These are phyloP conservation scores for Musa acuminata DNA, from an alignment of 176 grass and related monocot genomes.

Conservation along the genomic window DNA sequence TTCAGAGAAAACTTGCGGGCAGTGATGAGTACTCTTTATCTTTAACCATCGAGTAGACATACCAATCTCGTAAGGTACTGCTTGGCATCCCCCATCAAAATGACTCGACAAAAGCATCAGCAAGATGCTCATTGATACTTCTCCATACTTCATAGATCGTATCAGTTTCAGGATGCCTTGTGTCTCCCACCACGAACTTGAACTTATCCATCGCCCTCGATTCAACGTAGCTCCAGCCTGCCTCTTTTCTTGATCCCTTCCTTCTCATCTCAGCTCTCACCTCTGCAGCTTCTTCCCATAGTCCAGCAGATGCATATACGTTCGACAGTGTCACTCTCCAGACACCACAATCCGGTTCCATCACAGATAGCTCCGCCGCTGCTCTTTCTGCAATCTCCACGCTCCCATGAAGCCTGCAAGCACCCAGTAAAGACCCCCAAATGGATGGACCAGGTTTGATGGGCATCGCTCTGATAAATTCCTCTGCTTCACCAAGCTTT, in stretches of 20 bases:
- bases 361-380: slow-evolving; percentile 33
- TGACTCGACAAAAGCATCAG: slow-evolving; percentile 28
- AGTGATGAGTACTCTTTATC: not conserved
- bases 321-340: slow-evolving; percentile 67
- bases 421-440: slow-evolving; percentile 53
- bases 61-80: too few relatives aligned
- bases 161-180: slow-evolving; percentile 41
- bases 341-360: slow-evolving; percentile 46
- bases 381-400: slow-evolving; percentile 48
- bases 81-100: not conserved
- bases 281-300: slow-evolving; percentile 45
- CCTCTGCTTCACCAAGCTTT: slow-evolving; percentile 41
- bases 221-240: slow-evolving; percentile 65
- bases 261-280: slow-evolving; percentile 57
- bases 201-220: slow-evolving; percentile 43
- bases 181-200: slow-evolving; percentile 45
- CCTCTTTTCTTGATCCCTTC: slow-evolving; percentile 43
- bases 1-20: not conserved
- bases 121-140: slow-evolving; percentile 42
- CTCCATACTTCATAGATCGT: slow-evolving; percentile 49
- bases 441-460: slow-evolving; percentile 38
- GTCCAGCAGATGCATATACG: slow-evolving; percentile 37
- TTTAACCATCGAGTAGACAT: too few relatives aligned
- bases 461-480: slow-evolving; percentile 52
- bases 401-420: slow-evolving; percentile 47